These are phyloP conservation scores for Scedosporium apiospermum DNA, from an alignment of 2,329 filamentous ascomycete genomes.

Conservation along the genomic window DNA sequence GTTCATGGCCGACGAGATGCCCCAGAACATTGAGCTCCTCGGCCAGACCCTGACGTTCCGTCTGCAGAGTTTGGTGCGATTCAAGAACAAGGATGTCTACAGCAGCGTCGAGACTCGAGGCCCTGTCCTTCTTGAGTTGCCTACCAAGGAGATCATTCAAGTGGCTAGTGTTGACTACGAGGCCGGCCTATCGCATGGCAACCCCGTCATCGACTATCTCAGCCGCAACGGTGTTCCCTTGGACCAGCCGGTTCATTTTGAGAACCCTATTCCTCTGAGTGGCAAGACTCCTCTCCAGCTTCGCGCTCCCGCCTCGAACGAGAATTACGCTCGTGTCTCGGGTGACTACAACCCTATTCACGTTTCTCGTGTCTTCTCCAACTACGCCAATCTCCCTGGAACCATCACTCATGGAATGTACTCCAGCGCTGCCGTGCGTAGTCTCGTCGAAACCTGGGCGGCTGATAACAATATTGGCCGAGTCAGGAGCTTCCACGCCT, in stretches of 20 bases:
- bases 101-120: slow-evolving; percentile 86
- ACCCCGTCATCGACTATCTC: slow-evolving; percentile 94
- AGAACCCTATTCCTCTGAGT: slow-evolving; percentile 91
- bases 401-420: slow-evolving; percentile 99
- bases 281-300: slow-evolving; percentile 83
- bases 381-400: slow-evolving; percentile 88
- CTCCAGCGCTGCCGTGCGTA: slow-evolving; percentile 91
- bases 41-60: slow-evolving; percentile 95
- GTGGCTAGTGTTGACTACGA: slow-evolving; percentile 96
- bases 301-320: slow-evolving; percentile 89
- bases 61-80: slow-evolving; percentile 80
- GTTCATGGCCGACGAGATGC: slow-evolving; percentile 71
- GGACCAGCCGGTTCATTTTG: slow-evolving; percentile 93
- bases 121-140: slow-evolving; percentile 86
- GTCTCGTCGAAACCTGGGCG: slow-evolving; percentile 95
- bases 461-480: slow-evolving; percentile 97
- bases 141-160: slow-evolving; percentile 94
- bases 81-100: slow-evolving; percentile 91
- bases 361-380: slow-evolving; percentile 92
- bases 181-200: slow-evolving; percentile 82
- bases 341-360: slow-evolving; percentile 99
- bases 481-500: slow-evolving; percentile 94
- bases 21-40: slow-evolving; percentile 71
- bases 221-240: slow-evolving; percentile 84
- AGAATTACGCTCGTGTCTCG: slow-evolving; percentile 94